These are phyloP conservation scores for Leishmania tarentolae DNA, from an alignment of 208 protist genomes.

Conservation along the genomic window DNA sequence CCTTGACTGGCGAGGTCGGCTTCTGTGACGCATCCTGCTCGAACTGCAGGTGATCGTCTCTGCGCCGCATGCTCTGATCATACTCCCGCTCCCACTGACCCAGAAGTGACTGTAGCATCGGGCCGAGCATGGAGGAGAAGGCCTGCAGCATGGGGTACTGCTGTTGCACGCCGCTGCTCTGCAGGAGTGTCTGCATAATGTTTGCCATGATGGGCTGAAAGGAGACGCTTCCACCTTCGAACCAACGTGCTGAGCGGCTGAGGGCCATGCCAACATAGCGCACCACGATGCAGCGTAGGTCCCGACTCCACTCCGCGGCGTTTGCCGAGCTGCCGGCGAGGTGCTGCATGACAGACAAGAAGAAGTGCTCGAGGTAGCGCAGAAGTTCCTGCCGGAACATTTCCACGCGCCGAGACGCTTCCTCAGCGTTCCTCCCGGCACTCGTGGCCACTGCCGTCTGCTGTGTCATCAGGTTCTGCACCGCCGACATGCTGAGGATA, in stretches of 20 bases:
- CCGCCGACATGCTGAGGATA: neutral
- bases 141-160: conserved; percentile 14
- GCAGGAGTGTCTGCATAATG: conserved; percentile 3
- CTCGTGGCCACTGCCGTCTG: neutral
- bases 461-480: conserved; percentile 1
- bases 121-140: conserved; percentile 10
- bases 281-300: conserved; percentile 31
- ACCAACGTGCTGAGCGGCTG: conserved; percentile 40
- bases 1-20: neutral
- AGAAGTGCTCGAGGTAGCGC: conserved; percentile 23
- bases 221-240: conserved; percentile 16
- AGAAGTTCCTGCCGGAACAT: conserved; percentile 20
- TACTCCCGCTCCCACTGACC: conserved; percentile 31
- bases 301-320: conserved; percentile 32
- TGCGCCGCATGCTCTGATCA: conserved; percentile 17
- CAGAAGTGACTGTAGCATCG: conserved; percentile 22
- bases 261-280: conserved; percentile 33
- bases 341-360: conserved; percentile 21
- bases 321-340: conserved; percentile 4
- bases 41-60: conserved; percentile 21
- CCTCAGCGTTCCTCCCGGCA: neutral
- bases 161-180: conserved; percentile 5
- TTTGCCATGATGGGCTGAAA: conserved; percentile 14
- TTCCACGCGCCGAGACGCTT: neutral
- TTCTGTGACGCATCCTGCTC: conserved; percentile 5